Base-by-base conservation (phyloP, 1,139 yeast species). In the Diutina sp. region DNA sequence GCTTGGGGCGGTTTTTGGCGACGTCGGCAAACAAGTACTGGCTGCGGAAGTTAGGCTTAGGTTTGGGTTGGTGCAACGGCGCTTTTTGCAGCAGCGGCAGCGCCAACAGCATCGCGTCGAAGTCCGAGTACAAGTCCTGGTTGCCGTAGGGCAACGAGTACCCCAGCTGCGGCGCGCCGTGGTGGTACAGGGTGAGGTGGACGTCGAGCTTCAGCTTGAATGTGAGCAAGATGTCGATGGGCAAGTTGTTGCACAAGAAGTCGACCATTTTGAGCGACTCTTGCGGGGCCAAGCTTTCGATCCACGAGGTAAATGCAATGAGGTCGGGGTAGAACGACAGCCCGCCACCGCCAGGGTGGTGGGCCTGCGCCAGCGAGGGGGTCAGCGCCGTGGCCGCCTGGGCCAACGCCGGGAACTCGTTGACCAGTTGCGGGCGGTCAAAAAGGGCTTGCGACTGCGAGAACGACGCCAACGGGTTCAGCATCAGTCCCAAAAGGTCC, bases 251-350 rank as follows among this genome's bases (percentile, higher is more conserved):
- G 71, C 70, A 84, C 65, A 70, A 80, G 62, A 83, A 77, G 61
- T 85, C 89, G 65, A 84, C 74, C 66, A 83, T 79, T 38, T 82
- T 72, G 58, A 79, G 72, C 62, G 77, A 83, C 62, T 85, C 88
- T 57, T 77, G 79, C 11, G 80, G 74, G 57, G 72, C 77, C 66
- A 85, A 73, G 61, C 73, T 74, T 60, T 78, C 79, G 62, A 85
- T 72, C 90, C 90, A 85, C 61, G 72, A 73, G 61, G 81, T 77
- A 61, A 82, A 77, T 57, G 78, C 76, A 57, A 78, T 72, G 64
- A 85, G 67, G 59, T 76, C 79, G 67, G 65, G 72, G 61, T 70
- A 73, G 59, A 74, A 74, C 38, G 14, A 18, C 46, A 41, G 29
- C 51, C 51, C 51, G 11, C 41, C 53, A 50, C 53, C 48, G 46